Evolutionary conservation across 2,329 filamentous ascomycete species (phyloP), one percentile per base, ranked within the genome.

Genomic region (Colletotrichum orchidophilum): DNA sequence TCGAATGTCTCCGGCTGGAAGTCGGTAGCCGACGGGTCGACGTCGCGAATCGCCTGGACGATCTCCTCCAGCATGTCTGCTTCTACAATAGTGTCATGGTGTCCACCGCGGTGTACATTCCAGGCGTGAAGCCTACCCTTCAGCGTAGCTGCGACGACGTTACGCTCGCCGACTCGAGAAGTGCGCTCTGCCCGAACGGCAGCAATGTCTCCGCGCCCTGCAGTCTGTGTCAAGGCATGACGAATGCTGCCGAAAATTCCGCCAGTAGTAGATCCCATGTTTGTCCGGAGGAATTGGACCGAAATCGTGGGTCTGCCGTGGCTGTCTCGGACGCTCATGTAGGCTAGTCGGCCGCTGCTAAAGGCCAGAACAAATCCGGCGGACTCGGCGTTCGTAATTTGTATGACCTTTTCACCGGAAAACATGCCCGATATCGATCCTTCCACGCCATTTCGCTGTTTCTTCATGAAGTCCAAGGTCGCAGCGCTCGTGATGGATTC

Each of bases 401-500:
- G 90, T 6, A 90, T 90, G 11, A 95, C 91, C 60, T 87, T 88
- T 81, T 99, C 96, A 55, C 94, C 92, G 0, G 92, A 93, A 64
- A 92, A 90, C 82, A 98, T 87, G 72, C 93, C 92, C 2, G 89
- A 86, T 73, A 97, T 90, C 3, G 85, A 84, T 55, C 93, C 90
- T 77, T 97, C 94, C 18, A 97, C 90, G 18, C 94, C 94, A 74
- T 91, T 92, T 74, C 93, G 91, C 77, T 94, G 93, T 78, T 97
- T 93, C 74, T 93, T 92, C 77, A 96, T 93, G 50, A 97, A 89
- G 73, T 93, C 94, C 66, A 97, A 87, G 1, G 94, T 94, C 49
- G 95, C 93, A 11, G 94, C 95, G 80, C 91, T 95, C 66, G 96
- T 95, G 73, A 98, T 93, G 49, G 94, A 97, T 80, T 98, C 96